A percentile compares a stretch with the other conserved stretches of the same genome.
Evolutionary conservation across 345 rosid species (phyloP).

Genomic region (Isatis tinctoria): DNA sequence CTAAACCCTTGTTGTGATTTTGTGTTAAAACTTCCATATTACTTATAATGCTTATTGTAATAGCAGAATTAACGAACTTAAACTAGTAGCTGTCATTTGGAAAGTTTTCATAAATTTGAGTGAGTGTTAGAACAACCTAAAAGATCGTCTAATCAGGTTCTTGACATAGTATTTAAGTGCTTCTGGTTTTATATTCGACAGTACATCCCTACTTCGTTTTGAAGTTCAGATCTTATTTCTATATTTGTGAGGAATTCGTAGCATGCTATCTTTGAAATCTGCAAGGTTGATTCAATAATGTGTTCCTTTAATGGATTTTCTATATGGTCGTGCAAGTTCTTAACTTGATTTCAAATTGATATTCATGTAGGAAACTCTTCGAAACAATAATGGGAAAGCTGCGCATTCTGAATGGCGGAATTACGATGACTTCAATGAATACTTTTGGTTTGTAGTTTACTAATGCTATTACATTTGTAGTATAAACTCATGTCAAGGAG

Average conservation of each 20-base stretch:
- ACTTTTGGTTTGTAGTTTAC: slow-evolving; percentile 69
- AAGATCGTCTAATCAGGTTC: slow-evolving; percentile 7
- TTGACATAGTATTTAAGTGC: neutral
- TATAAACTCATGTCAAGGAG: neutral
- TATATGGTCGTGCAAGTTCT: slow-evolving; percentile 2
- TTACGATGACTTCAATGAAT: slow-evolving; percentile 98
- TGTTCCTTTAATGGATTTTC: slow-evolving; percentile 11
- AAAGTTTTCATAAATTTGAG: neutral
- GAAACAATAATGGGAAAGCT: slow-evolving; percentile 86
- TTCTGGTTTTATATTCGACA: slow-evolving; percentile 2
- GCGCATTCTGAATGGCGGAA: slow-evolving; percentile 98
- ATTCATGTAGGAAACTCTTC: slow-evolving; percentile 58
- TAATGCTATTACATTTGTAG: slow-evolving; percentile 13
- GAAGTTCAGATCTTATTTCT: slow-evolving; percentile 2
- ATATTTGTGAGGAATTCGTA: neutral
- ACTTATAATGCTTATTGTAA: neutral
- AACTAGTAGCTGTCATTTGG: neutral
- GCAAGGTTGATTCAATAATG: neutral
- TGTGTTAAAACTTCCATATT: neutral
- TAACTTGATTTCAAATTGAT: slow-evolving; percentile 16
- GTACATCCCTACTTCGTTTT: neutral
- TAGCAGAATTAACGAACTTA: neutral
- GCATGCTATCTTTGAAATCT: slow-evolving; percentile 1
- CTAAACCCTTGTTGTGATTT: neutral
- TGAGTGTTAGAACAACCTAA: neutral